Conservation (phyloP, 176 grass and related monocot species). For the Oryza meyeriana region DNA sequence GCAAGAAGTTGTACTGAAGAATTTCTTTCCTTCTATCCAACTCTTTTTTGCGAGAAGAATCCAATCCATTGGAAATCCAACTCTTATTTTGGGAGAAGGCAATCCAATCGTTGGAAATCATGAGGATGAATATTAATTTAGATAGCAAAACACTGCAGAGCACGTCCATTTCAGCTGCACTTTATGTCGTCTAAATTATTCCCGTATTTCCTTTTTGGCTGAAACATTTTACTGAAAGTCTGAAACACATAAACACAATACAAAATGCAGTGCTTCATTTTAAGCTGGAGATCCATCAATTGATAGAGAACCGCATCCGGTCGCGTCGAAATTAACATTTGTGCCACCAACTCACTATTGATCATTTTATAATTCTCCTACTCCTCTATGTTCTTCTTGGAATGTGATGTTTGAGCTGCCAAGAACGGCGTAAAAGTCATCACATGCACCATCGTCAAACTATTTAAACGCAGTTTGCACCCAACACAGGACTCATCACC, state of each 20-base stretch:
- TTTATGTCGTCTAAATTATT: not conserved
- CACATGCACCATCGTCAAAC: not conserved
- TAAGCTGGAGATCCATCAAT: not conserved
- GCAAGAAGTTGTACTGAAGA: not conserved
- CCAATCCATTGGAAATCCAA: not conserved
- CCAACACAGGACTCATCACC: not conserved
- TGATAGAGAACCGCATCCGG: not conserved
- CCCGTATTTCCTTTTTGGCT: not conserved
- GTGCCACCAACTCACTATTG: not conserved
- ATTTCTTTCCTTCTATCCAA: constrained; percentile 13
- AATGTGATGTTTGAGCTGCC: constrained; percentile 18
- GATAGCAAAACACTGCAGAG: constrained; percentile 4
- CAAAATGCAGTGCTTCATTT: not conserved
- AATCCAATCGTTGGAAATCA: constrained; percentile 20
- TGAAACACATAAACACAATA: not conserved
- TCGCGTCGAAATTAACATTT: not conserved
- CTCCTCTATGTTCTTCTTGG: not conserved
- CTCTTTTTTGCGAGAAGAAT: not conserved
- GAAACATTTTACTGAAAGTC: not conserved
- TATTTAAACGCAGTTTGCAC: not conserved
- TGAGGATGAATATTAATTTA: not conserved
- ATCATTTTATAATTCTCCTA: not conserved
- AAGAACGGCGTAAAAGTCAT: not conserved
- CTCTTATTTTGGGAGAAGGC: not conserved
- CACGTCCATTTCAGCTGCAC: not conserved